A percentile compares a stretch with the other conserved stretches of the same genome.
Evolutionary conservation across 2,329 filamentous ascomycete genomes (phyloP).

Genomic region (Aspergillus versicolor): DNA sequence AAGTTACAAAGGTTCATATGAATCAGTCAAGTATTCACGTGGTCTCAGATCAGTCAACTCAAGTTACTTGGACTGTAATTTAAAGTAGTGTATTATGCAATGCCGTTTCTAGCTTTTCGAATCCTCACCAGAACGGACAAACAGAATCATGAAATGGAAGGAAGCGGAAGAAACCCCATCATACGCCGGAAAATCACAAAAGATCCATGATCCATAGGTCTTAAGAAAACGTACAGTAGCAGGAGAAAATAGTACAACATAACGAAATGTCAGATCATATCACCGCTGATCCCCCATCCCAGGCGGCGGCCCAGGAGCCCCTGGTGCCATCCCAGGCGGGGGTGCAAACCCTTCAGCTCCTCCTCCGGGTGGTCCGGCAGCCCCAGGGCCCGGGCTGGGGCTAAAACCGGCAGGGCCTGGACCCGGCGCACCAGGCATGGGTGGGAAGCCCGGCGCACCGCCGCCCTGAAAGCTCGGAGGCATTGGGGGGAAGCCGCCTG

Average conservation of each 20-base stretch:
- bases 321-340: slow-evolving; percentile 26
- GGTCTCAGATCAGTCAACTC: background rate
- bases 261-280: slow-evolving; percentile 3
- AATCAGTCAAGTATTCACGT: background rate
- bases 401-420: slow-evolving; percentile 22
- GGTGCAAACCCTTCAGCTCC: slow-evolving; percentile 30
- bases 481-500: slow-evolving; percentile 20
- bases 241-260: background rate
- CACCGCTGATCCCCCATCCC: slow-evolving; percentile 31
- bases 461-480: slow-evolving; percentile 49
- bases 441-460: slow-evolving; percentile 31
- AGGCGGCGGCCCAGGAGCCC: slow-evolving; percentile 25
- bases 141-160: background rate
- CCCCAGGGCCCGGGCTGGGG: slow-evolving; percentile 28
- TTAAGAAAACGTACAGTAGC: background rate
- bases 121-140: background rate
- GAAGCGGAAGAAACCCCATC: slow-evolving; percentile 13
- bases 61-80: background rate
- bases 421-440: slow-evolving; percentile 27
- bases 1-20: background rate
- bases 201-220: background rate
- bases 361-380: slow-evolving; percentile 30
- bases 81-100: background rate
- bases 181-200: slow-evolving; percentile 15
- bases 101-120: background rate